Evolutionary conservation across 495 filamentous ascomycete genomes (phyloP), one percentile per base, ranked within the genome.

Genomic region (Amniculicola lignicola): DNA sequence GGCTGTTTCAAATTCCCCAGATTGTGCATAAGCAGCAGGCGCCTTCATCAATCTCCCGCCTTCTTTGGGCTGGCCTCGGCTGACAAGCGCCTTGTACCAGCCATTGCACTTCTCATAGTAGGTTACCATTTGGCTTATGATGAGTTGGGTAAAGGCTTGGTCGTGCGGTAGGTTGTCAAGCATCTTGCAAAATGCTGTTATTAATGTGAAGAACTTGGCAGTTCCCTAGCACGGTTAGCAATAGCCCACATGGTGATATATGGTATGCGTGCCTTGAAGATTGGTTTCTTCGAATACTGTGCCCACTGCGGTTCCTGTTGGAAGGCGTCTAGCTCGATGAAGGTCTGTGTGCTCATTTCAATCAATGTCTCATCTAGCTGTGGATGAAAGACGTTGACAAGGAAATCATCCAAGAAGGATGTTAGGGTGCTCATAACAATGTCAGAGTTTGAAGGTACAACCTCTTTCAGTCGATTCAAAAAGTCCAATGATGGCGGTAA

Each of bases 351-450:
- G 68, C 88, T 89, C 24, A 95, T 76, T 66, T 99, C 94, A 11
- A 85, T 83, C 5, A 99, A 81, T 0, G 94, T 96, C 65, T 99
- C 93, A 47, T 99, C 93, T 12, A 99, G 74, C 64, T 96, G 94
- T 16, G 93, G 93, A 51, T 92, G 87, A 74, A 99, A 99, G 29
- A 97, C 91, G 63, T 97, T 97, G 69, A 97, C 85, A 48, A 99
- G 81, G 71, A 97, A 97, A 68, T 99, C 94, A 67, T 99, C 93
- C 10, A 99, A 80, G 72, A 99, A 99, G 19, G 89, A 91, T 1
- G 93, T 96, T 43, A 97, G 69, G 1, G 89, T 95, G 68, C 83
- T 88, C 54, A 87, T 86, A 5, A 85, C 84, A 61, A 97, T 86
- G 58, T 94, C 91, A 0, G 90, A 79, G 49, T 79, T 84, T 14